Evolutionary conservation across 768 basidiomycete genomes (phyloP).

Genomic region (Lyophyllum shimeji): DNA sequence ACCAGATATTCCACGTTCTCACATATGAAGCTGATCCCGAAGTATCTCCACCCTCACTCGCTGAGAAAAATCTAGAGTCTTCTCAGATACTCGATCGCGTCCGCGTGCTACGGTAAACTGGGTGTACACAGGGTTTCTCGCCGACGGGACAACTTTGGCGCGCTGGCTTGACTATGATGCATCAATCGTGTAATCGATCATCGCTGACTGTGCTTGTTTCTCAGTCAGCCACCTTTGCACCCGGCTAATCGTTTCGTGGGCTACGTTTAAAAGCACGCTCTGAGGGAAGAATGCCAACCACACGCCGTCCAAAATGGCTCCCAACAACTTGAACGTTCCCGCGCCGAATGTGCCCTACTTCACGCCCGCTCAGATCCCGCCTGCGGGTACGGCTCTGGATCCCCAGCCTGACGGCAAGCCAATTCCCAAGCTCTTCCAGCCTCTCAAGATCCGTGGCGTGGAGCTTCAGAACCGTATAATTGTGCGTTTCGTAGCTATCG

Average conservation of each 20-base stretch:
- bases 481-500: constrained; percentile 32
- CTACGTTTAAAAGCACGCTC: neutral
- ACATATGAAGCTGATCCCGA: no score
- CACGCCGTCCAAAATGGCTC: constrained; percentile 6
- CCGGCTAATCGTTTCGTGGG: neutral
- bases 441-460: constrained; percentile 51
- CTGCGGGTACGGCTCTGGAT: constrained; percentile 42
- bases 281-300: neutral
- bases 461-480: constrained; percentile 57
- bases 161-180: neutral
- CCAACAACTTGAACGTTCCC: constrained; percentile 15
- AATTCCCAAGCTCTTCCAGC: constrained; percentile 46
- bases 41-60: neutral
- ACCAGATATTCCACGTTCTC: no score
- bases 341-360: constrained; percentile 31
- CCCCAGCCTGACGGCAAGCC: constrained; percentile 37
- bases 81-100: neutral
- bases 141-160: neutral
- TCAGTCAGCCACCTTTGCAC: neutral
- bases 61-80: neutral
- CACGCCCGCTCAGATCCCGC: constrained; percentile 43
- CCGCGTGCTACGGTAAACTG: neutral
- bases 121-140: neutral
- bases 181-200: neutral
- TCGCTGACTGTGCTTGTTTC: neutral